phyloP scores from a whole-genome alignment of 805 yeast species.

The Kodamaea restingae region DNA sequence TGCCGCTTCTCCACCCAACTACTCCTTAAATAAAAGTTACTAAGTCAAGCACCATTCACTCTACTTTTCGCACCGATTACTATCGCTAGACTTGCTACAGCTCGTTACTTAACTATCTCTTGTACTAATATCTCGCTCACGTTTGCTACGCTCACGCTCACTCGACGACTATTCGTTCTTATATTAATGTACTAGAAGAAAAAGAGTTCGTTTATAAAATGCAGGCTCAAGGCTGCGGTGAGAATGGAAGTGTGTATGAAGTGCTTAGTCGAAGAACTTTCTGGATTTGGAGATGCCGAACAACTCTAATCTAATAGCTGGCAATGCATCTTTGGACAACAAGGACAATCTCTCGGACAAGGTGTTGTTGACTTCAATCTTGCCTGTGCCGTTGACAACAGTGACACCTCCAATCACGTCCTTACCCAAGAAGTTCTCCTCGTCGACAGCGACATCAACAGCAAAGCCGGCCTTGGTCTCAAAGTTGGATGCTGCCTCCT shows the following conservation, averaged over 20 bases:
- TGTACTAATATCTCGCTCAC: too few species aligned
- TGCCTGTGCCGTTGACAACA: conserved; percentile 65
- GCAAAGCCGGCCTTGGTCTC: conserved; percentile 57
- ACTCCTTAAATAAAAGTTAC: too few species aligned
- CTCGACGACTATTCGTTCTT: conserved; percentile 1
- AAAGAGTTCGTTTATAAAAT: conserved; percentile 1
- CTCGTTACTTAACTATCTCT: too few species aligned
- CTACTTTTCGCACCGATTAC: too few species aligned
- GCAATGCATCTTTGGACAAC: conserved; percentile 79
- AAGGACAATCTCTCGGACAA: conserved; percentile 89
- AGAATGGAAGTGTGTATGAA: background rate
- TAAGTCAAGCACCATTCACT: too few species aligned
- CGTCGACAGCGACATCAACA: conserved; percentile 54
- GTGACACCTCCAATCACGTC: conserved; percentile 84
- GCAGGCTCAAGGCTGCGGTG: conserved; percentile 1
- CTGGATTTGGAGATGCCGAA: conserved; percentile 83
- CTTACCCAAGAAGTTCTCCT: conserved; percentile 52
- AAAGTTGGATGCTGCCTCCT: conserved; percentile 59
- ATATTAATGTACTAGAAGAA: background rate
- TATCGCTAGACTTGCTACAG: too few species aligned
- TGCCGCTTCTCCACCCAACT: too few species aligned
- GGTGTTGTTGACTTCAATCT: conserved; percentile 88
- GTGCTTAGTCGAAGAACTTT: conserved; percentile 76
- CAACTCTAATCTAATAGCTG: conserved; percentile 85
- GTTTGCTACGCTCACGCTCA: too few species aligned